Evolutionary conservation across 2,329 filamentous ascomycete genomes (phyloP).

Genomic region (Diaporthe nobilis): DNA sequence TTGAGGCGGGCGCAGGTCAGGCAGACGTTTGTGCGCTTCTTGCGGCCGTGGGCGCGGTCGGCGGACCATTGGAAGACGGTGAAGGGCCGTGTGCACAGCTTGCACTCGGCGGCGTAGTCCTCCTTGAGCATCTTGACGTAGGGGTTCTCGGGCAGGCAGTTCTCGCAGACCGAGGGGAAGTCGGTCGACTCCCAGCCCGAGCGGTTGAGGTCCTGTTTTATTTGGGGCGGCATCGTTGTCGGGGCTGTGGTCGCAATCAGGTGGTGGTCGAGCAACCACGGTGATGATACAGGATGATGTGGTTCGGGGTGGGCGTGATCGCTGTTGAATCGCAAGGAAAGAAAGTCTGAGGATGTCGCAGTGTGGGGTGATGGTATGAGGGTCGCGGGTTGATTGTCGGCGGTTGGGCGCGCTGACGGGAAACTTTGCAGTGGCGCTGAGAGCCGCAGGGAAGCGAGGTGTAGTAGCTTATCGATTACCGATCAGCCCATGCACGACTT

Average conservation of each 20-base stretch:
- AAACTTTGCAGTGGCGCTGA: conserved; percentile 29
- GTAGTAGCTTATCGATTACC: conserved; percentile 21
- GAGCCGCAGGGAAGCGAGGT: not conserved
- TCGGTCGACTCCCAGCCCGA: conserved; percentile 97
- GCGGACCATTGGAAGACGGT: conserved; percentile 96
- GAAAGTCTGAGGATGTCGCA: conserved; percentile 21
- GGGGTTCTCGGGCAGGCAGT: conserved; percentile 94
- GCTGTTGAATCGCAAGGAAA: not conserved
- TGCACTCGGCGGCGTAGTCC: conserved; percentile 90
- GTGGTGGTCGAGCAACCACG: not conserved
- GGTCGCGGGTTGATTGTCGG: not conserved
- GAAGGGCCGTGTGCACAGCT: conserved; percentile 93
- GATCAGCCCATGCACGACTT: not conserved
- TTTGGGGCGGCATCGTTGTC: conserved; percentile 82
- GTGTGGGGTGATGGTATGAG: conserved; percentile 20
- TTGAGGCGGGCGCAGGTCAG: conserved; percentile 96
- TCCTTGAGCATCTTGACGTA: conserved; percentile 99
- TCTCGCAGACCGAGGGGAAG: conserved; percentile 91
- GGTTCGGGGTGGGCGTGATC: not conserved
- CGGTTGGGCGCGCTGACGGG: conserved; percentile 2
- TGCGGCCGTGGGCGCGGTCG: conserved; percentile 87
- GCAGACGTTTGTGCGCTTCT: conserved; percentile 95
- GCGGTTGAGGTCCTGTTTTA: conserved; percentile 95
- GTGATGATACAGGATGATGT: not conserved
- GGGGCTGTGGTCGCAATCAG: conserved; percentile 39